Evolutionary conservation across 1,284 basidiomycete species (phyloP).

Genomic region (Pisolithus thermaeus): DNA sequence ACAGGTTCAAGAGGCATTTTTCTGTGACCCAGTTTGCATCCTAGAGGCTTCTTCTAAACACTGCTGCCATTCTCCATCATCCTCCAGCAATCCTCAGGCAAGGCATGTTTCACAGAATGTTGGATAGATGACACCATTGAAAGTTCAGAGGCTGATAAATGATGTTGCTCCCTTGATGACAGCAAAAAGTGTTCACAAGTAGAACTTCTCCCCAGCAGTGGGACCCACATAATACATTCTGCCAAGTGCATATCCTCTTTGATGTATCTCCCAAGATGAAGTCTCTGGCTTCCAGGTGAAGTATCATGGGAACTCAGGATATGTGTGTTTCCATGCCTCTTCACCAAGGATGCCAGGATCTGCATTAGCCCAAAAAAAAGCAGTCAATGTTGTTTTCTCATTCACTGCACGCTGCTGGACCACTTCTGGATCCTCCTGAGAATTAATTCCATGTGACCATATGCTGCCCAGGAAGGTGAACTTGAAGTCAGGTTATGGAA

Average conservation of each 20-base stretch:
- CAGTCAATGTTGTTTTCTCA: constrained; percentile 15
- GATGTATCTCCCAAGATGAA: constrained; percentile 23
- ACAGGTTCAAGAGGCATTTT: no score
- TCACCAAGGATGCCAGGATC: no score
- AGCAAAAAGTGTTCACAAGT: constrained; percentile 31
- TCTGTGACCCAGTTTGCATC: constrained; percentile 34
- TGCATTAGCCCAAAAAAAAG: no score
- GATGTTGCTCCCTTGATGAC: constrained; percentile 25
- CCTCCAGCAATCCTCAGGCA: constrained; percentile 36
- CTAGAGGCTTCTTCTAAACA: constrained; percentile 37
- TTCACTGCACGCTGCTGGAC: constrained; percentile 20
- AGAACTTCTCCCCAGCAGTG: constrained; percentile 28
- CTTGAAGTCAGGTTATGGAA: constrained; percentile 8
- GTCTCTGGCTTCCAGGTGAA: background rate
- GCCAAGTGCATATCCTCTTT: constrained; percentile 24
- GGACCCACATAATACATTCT: constrained; percentile 27
- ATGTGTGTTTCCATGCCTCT: no score
- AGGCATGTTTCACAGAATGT: constrained; percentile 35
- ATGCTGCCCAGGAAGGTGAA: constrained; percentile 27
- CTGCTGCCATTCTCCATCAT: constrained; percentile 38
- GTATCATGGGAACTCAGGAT: no score
- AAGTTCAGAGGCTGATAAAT: constrained; percentile 29
- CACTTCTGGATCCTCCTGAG: constrained; percentile 22
- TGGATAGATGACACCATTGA: constrained; percentile 17
- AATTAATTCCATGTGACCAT: constrained; percentile 31